phyloP scores from a whole-genome alignment of 1,139 yeast genomes.

The Wickerhamomyces sp. region DNA sequence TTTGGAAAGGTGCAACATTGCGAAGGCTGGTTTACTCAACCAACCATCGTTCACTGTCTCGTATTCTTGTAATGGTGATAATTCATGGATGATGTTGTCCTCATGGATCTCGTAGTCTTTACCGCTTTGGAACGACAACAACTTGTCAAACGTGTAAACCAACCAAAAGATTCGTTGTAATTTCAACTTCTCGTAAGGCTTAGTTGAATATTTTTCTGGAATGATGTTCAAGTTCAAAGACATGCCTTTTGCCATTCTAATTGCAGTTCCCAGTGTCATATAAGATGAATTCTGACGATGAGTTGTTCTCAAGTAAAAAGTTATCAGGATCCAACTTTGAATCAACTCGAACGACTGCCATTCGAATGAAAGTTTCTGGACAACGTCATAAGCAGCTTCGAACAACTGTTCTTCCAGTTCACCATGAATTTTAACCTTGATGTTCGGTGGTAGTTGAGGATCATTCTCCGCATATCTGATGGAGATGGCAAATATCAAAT shows the following conservation, averaged over 20 bases:
- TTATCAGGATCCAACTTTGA: slow-evolving; percentile 55
- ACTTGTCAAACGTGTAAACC: slow-evolving; percentile 50
- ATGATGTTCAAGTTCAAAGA: slow-evolving; percentile 34
- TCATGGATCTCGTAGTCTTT: slow-evolving; percentile 39
- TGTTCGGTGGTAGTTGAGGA: slow-evolving; percentile 21
- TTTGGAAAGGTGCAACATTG: slow-evolving; percentile 39
- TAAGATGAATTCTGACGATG: slow-evolving; percentile 55
- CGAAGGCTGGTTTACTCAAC: slow-evolving; percentile 45
- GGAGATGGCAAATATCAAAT: slow-evolving; percentile 45
- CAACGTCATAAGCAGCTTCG: slow-evolving; percentile 42
- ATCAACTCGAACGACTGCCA: slow-evolving; percentile 66
- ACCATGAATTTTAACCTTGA: slow-evolving; percentile 22
- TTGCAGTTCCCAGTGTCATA: slow-evolving; percentile 50
- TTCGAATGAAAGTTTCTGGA: slow-evolving; percentile 50
- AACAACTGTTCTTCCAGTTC: slow-evolving; percentile 50
- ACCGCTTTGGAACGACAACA: slow-evolving; percentile 53
- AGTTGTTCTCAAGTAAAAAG: slow-evolving; percentile 48
- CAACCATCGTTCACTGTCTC: slow-evolving; percentile 43
- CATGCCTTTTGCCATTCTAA: slow-evolving; percentile 52
- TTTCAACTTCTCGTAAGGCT: slow-evolving; percentile 45
- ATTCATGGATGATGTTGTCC: slow-evolving; percentile 31
- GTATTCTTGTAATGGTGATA: slow-evolving; percentile 29
- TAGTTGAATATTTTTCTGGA: slow-evolving; percentile 25
- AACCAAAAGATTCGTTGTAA: slow-evolving; percentile 54
- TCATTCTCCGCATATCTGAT: slow-evolving; percentile 48